Conservation (phyloP, 164 flowering plant genomes). For the Stephania japonica region DNA sequence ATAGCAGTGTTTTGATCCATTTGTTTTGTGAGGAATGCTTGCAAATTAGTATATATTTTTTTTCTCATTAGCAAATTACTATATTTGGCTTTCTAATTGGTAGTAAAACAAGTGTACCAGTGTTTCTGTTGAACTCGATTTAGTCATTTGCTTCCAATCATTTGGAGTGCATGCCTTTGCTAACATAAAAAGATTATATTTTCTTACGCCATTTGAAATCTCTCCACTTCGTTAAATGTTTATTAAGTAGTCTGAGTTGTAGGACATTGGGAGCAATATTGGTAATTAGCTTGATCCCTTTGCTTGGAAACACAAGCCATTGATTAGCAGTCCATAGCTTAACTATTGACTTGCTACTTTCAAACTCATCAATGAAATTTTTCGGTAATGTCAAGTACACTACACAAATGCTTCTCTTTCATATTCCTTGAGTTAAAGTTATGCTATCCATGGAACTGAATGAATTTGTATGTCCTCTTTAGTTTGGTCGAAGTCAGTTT, state of each 20-base stretch:
- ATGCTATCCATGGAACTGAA: neutral
- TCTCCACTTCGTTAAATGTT: neutral
- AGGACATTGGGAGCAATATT: neutral
- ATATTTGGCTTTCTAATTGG: too few species aligned
- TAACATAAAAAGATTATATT: neutral
- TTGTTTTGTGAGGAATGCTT: too few species aligned
- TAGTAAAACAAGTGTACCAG: too few species aligned
- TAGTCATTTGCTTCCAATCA: too few species aligned
- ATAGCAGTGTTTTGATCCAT: too few species aligned
- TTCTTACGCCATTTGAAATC: neutral
- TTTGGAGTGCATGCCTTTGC: too few species aligned
- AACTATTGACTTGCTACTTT: neutral
- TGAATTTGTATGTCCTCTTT: neutral
- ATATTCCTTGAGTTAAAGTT: neutral
- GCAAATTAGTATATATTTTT: too few species aligned
- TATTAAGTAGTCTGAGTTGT: neutral
- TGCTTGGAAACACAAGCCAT: neutral
- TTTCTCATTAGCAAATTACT: too few species aligned
- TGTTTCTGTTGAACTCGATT: too few species aligned
- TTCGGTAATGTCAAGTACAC: neutral
- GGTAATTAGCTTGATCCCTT: neutral
- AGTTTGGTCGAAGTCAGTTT: neutral
- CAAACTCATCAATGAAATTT: neutral
- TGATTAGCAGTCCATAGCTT: too few species aligned
- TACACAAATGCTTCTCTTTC: neutral